Percentiles rank a stretch among this genome's conserved stretches.
Evolutionary conservation across 106 monocot genomes (phyloP).

Genomic region (Phalaenopsis aphrodite): DNA sequence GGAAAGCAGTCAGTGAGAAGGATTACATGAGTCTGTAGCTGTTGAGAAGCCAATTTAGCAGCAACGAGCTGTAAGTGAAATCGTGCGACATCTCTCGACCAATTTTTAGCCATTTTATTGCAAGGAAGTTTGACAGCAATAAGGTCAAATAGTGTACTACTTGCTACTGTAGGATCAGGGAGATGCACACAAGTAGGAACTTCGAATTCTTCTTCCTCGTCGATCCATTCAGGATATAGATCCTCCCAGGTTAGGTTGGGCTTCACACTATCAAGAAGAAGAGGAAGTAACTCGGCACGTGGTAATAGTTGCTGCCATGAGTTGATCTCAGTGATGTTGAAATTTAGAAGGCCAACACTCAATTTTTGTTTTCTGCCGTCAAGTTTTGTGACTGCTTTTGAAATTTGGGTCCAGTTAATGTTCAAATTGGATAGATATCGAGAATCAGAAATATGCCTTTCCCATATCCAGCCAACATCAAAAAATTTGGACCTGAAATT

Average conservation of each 20-base stretch:
- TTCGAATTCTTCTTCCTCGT: slow-evolving; percentile 75
- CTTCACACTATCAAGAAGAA: slow-evolving; percentile 30
- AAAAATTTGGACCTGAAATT: slow-evolving; percentile 31
- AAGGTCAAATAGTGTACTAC: slow-evolving; percentile 27
- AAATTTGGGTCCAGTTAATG: slow-evolving; percentile 56
- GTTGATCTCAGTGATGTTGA: slow-evolving; percentile 60
- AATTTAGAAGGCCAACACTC: slow-evolving; percentile 64
- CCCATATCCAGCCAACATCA: slow-evolving; percentile 61
- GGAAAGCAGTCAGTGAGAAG: slow-evolving; percentile 73
- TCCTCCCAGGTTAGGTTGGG: slow-evolving; percentile 61
- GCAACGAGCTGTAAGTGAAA: slow-evolving; percentile 79
- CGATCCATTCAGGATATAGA: slow-evolving; percentile 96
- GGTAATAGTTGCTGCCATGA: slow-evolving; percentile 51
- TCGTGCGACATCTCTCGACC: slow-evolving; percentile 78
- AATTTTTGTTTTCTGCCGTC: slow-evolving; percentile 16
- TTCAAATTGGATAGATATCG: slow-evolving; percentile 43
- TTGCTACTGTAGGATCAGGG: slow-evolving; percentile 41
- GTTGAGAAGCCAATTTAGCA: slow-evolving; percentile 45
- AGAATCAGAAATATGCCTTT: slow-evolving; percentile 25
- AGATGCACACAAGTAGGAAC: slow-evolving; percentile 60
- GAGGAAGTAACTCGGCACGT: slow-evolving; percentile 15
- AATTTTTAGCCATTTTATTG: slow-evolving; percentile 29
- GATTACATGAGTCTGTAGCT: slow-evolving; percentile 37
- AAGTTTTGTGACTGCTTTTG: slow-evolving; percentile 18
- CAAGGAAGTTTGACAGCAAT: slow-evolving; percentile 92